These are phyloP conservation scores for Beauveria sp. DNA, from an alignment of 2,329 filamentous ascomycete genomes.

Conservation along the genomic window DNA sequence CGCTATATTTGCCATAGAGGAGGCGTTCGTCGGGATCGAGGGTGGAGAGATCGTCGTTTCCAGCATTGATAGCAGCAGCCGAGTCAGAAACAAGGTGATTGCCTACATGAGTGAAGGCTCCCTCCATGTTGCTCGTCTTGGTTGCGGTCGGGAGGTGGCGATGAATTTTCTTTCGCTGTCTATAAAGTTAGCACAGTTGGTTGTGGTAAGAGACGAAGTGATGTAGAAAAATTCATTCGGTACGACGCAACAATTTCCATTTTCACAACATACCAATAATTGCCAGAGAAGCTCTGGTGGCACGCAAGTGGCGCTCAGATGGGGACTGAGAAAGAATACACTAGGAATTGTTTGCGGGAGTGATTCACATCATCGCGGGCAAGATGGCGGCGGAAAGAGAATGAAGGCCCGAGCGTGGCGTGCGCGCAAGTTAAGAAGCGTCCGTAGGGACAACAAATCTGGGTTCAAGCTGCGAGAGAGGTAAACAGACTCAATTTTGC, in stretches of 20 bases:
- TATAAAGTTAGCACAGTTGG: neutral
- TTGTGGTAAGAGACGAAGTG: neutral
- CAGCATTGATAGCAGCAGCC: slow-evolving; percentile 79
- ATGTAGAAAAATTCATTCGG: neutral
- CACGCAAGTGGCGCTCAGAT: neutral
- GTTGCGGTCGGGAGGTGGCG: neutral
- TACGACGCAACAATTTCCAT: neutral
- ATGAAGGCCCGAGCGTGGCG: neutral
- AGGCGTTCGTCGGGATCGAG: slow-evolving; percentile 74
- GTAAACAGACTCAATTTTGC: neutral
- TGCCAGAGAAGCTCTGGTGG: neutral
- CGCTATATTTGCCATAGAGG: slow-evolving; percentile 62
- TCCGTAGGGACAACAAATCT: neutral
- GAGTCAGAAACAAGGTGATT: slow-evolving; percentile 83
- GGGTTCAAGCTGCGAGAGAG: neutral
- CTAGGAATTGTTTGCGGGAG: slow-evolving; percentile 3
- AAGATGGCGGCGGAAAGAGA: neutral
- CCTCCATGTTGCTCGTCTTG: slow-evolving; percentile 56
- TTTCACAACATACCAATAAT: neutral
- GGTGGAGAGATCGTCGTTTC: slow-evolving; percentile 64
- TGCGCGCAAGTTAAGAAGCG: neutral
- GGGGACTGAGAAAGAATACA: slow-evolving; percentile 3
- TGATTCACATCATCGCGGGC: slow-evolving; percentile 15
- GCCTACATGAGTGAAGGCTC: slow-evolving; percentile 79
- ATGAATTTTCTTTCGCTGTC: slow-evolving; percentile 5